Evolutionary conservation across 208 protist genomes (phyloP).

Genomic region (Jaenimonas drosophilae): DNA sequence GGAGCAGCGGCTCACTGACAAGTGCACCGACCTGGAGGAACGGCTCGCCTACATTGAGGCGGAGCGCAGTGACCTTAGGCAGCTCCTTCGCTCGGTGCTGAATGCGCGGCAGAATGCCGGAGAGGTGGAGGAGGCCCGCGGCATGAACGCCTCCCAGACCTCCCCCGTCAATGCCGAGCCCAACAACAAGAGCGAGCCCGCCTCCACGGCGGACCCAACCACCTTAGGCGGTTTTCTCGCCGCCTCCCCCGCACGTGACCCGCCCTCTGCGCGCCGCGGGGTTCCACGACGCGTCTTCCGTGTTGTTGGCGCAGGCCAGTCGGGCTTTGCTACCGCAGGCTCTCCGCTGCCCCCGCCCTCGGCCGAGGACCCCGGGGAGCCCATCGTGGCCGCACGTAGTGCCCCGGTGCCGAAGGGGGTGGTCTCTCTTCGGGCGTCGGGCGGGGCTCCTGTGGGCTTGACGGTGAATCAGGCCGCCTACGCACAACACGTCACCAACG

Average conservation of each 20-base stretch:
- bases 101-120: conserved; percentile 13
- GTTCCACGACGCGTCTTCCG: no score
- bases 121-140: neutral
- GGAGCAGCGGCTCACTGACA: conserved; percentile 31
- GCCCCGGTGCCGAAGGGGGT: neutral
- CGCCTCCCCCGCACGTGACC: no score
- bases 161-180: neutral
- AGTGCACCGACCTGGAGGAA: conserved; percentile 61
- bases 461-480: conserved; percentile 51
- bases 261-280: no score
- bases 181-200: neutral
- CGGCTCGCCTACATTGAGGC: conserved; percentile 64
- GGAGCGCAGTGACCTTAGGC: conserved; percentile 59
- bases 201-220: neutral
- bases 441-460: conserved; percentile 20
- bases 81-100: conserved; percentile 24
- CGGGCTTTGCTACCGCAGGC: no score
- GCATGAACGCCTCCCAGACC: neutral
- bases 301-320: no score
- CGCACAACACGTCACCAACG: conserved; percentile 34
- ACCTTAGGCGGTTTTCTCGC: no score
- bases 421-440: neutral
- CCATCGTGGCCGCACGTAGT: no score
- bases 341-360: no score
- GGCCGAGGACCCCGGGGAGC: no score